Conservation (phyloP, 345 rosid genomes). For the Clarkia xantiana region DNA sequence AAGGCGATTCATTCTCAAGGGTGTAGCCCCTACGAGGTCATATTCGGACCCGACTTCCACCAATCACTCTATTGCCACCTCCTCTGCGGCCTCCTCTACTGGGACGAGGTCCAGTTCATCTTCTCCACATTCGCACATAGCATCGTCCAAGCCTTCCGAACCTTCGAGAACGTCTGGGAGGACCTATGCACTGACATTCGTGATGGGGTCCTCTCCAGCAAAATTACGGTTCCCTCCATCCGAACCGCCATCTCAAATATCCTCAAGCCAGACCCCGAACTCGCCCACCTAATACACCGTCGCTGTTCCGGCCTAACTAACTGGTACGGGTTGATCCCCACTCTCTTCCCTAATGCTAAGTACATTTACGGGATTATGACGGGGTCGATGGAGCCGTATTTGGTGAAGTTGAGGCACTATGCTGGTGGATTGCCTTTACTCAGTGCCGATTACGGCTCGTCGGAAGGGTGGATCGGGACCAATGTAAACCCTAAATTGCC, state of each 20-base stretch:
- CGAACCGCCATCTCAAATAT: slow-evolving; percentile 57
- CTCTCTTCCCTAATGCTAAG: slow-evolving; percentile 73
- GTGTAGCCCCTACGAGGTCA: slow-evolving; percentile 92
- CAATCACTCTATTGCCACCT: slow-evolving; percentile 93
- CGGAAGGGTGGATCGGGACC: slow-evolving; percentile 97
- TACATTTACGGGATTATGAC: slow-evolving; percentile 95
- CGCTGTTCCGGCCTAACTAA: slow-evolving; percentile 59
- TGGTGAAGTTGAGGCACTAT: slow-evolving; percentile 76
- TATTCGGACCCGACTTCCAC: slow-evolving; percentile 78
- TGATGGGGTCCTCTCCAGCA: slow-evolving; percentile 43
- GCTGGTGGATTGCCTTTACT: slow-evolving; percentile 65
- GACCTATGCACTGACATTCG: slow-evolving; percentile 55
- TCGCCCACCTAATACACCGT: slow-evolving; percentile 43
- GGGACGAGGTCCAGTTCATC: slow-evolving; percentile 61
- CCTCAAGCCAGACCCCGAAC: slow-evolving; percentile 55
- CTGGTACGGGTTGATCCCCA: slow-evolving; percentile 86
- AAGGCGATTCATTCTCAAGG: slow-evolving; percentile 38
- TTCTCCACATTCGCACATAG: slow-evolving; percentile 83
- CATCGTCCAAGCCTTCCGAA: slow-evolving; percentile 60
- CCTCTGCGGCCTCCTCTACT: slow-evolving; percentile 62
- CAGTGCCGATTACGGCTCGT: slow-evolving; percentile 85
- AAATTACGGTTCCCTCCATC: slow-evolving; percentile 43
- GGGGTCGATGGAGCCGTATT: slow-evolving; percentile 92
- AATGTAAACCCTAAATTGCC: slow-evolving; percentile 61
- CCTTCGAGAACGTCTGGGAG: slow-evolving; percentile 73